phyloP scores from a whole-genome alignment of 495 filamentous ascomycete species.

The Glutinoglossum americanum region DNA sequence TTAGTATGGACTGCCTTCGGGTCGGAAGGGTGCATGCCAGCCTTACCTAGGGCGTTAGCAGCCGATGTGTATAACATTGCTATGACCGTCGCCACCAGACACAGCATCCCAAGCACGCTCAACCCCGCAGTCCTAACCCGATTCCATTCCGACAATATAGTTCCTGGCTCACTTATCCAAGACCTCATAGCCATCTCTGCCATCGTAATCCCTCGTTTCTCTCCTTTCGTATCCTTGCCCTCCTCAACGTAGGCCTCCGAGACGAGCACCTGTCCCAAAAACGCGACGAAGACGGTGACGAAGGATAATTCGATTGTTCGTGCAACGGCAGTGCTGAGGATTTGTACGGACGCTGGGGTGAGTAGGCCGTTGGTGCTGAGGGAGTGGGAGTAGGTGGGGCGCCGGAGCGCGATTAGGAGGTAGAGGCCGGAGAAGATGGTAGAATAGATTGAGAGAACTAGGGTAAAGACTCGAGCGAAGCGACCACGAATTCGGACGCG shows the following conservation, averaged over 20 bases:
- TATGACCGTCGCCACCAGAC: no score
- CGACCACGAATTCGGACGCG: no score
- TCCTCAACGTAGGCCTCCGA: conserved; percentile 33
- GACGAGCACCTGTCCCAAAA: conserved; percentile 49
- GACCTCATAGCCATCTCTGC: conserved; percentile 48
- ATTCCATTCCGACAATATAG: no score
- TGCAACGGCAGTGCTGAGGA: conserved; percentile 35
- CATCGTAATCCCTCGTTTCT: conserved; percentile 35
- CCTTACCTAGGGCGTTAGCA: no score
- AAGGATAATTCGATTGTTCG: conserved; percentile 59
- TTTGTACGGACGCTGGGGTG: conserved; percentile 19
- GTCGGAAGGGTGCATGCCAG: no score
- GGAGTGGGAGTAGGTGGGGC: neutral
- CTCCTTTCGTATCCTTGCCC: conserved; percentile 10
- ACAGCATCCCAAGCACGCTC: no score
- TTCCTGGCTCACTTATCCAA: conserved; percentile 20
- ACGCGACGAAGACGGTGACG: conserved; percentile 54
- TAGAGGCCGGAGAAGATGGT: conserved; percentile 44
- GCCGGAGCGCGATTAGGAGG: conserved; percentile 26
- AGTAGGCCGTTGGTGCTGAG: no score
- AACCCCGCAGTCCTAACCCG: no score
- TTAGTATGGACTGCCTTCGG: no score
- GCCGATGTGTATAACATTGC: no score
- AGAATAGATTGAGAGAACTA: conserved; percentile 13
- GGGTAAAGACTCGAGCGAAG: no score